Conservation (phyloP, 2,329 filamentous ascomycete genomes). For the Aspergillus proliferans region DNA sequence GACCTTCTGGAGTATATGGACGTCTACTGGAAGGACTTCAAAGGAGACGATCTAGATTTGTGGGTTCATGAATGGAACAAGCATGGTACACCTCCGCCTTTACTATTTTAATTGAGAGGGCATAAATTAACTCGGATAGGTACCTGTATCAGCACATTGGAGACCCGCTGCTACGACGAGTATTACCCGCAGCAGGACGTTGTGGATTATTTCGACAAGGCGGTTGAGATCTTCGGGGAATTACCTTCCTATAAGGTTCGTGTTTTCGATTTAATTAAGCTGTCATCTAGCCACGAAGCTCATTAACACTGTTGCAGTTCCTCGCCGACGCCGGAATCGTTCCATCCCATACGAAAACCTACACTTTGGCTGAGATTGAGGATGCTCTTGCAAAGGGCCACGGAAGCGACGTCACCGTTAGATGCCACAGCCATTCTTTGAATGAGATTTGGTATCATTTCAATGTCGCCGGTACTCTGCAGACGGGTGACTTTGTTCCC, state of each 20-base stretch:
- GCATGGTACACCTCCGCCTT: constrained; percentile 47
- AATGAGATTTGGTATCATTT: constrained; percentile 59
- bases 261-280: background rate
- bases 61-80: constrained; percentile 73
- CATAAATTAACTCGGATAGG: background rate
- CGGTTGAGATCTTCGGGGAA: constrained; percentile 60
- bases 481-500: constrained; percentile 30
- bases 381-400: constrained; percentile 49
- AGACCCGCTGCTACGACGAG: constrained; percentile 59
- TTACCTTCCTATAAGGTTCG: constrained; percentile 58
- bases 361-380: constrained; percentile 55
- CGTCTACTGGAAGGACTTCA: constrained; percentile 65
- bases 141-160: constrained; percentile 65
- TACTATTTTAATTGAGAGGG: background rate
- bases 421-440: constrained; percentile 47
- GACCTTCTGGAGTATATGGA: constrained; percentile 62
- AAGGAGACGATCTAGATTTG: constrained; percentile 57
- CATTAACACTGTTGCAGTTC: constrained; percentile 31
- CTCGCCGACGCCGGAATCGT: constrained; percentile 57
- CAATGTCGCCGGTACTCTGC: constrained; percentile 48
- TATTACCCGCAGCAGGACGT: constrained; percentile 60
- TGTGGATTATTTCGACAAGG: constrained; percentile 61
- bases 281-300: background rate
- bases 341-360: constrained; percentile 50
- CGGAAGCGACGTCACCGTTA: constrained; percentile 52